These are phyloP conservation scores for Orychophragmus violaceus DNA, from an alignment of 345 rosid genomes.

Conservation along the genomic window DNA sequence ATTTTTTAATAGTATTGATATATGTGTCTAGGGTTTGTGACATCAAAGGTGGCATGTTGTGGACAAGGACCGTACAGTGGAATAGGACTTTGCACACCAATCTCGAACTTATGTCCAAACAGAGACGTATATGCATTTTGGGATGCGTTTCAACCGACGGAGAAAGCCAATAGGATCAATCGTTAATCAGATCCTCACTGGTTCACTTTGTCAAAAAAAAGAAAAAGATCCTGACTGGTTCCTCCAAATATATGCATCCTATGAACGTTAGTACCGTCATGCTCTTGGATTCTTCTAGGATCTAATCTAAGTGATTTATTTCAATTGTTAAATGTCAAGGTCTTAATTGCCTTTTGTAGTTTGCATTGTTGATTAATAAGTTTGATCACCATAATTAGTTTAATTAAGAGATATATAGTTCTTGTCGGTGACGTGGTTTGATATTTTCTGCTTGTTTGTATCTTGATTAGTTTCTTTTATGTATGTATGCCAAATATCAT, in stretches of 20 bases:
- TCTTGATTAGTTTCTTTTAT: neutral
- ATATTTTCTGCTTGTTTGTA: neutral
- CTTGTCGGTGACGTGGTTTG: neutral
- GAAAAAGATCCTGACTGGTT: slow-evolving; percentile 45
- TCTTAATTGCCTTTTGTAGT: neutral
- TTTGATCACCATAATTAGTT: neutral
- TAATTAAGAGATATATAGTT: neutral
- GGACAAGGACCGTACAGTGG: slow-evolving; percentile 83
- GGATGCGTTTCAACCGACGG: slow-evolving; percentile 80
- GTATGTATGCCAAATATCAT: neutral
- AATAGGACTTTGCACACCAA: slow-evolving; percentile 57
- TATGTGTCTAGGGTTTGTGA: slow-evolving; percentile 45
- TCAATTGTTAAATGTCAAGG: neutral
- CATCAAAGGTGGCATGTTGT: slow-evolving; percentile 64
- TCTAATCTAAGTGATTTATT: slow-evolving; percentile 7
- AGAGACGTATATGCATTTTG: slow-evolving; percentile 53
- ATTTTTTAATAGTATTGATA: neutral
- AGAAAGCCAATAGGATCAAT: slow-evolving; percentile 58
- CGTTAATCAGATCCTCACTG: slow-evolving; percentile 42
- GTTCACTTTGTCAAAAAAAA: no score
- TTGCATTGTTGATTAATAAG: slow-evolving; percentile 11
- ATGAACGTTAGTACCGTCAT: slow-evolving; percentile 64
- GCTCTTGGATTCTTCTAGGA: slow-evolving; percentile 42
- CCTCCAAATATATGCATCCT: slow-evolving; percentile 53
- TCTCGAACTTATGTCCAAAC: slow-evolving; percentile 63